Evolutionary conservation across 1,284 basidiomycete genomes (phyloP).

Genomic region (Ustilago esculenta): DNA sequence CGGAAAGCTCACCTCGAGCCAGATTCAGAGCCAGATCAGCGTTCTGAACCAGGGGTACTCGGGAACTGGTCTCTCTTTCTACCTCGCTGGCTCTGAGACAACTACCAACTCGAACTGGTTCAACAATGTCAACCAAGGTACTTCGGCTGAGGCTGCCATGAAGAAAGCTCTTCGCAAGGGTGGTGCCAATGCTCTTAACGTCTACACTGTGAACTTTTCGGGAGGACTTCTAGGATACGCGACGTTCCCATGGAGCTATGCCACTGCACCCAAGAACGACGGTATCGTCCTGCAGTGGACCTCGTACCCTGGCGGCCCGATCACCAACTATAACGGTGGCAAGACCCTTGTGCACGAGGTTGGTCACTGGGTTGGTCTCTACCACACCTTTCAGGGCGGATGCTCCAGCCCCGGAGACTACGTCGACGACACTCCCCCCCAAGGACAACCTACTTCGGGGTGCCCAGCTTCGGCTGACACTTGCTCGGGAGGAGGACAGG

Average conservation of each 20-base stretch:
- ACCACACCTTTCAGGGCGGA: conserved; percentile 74
- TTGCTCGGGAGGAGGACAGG: conserved; percentile 41
- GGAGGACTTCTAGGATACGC: conserved; percentile 68
- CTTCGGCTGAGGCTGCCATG: conserved; percentile 71
- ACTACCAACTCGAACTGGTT: conserved; percentile 72
- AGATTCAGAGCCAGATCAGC: conserved; percentile 69
- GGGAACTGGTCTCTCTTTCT: conserved; percentile 70
- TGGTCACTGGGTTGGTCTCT: conserved; percentile 69
- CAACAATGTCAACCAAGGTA: conserved; percentile 69
- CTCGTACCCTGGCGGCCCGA: conserved; percentile 69
- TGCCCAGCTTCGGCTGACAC: conserved; percentile 43
- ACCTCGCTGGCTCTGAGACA: conserved; percentile 68
- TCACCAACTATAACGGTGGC: conserved; percentile 70
- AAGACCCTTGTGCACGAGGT: conserved; percentile 73
- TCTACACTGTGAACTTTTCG: conserved; percentile 70
- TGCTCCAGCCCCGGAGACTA: conserved; percentile 71
- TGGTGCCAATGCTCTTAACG: conserved; percentile 70
- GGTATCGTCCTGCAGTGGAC: conserved; percentile 28
- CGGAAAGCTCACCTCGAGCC: conserved; percentile 26
- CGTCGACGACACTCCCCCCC: conserved; percentile 71
- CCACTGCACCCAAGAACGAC: conserved; percentile 66
- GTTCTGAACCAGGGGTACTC: conserved; percentile 71
- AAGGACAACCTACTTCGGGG: conserved; percentile 34
- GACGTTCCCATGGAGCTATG: conserved; percentile 69
- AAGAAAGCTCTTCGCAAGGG: conserved; percentile 71